Evolutionary conservation across 495 filamentous ascomycete genomes (phyloP), one percentile per base, ranked within the genome.

Genomic region (Trichoderma orchidacearum): DNA sequence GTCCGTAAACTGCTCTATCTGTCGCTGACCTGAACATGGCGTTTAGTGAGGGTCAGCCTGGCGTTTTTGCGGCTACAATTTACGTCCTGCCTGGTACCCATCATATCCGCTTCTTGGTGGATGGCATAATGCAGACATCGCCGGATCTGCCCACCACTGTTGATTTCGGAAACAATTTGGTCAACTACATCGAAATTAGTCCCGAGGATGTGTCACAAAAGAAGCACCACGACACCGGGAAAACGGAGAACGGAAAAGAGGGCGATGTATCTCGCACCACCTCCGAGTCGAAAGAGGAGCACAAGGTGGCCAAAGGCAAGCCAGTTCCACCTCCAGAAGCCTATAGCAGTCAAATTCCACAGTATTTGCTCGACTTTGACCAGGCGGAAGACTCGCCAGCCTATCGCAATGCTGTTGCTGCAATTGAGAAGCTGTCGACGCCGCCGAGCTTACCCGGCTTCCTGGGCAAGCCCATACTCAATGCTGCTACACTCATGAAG

Each of bases 141-240:
- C 83, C 87, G 45, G 80, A 85, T 59, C 79, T 95, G 23, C 91
- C 93, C 2, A 97, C 94, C 0, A 92, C 93, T 0, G 93, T 98
- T 27, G 93, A 98, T 70, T 95, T 90, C 67, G 93, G 89, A 38
- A 95, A 95, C 65, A 91, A 95, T 64, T 73, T 98, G 21, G 90
- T 98, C 59, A 98, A 98, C 72, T 98, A 98, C 64, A 84, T 98
- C 62, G 93, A 98, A 71, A 85, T 97, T 55, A 89, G 78, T 65
- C 80, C 87, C 9, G 87, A 94, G 60, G 85, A 90, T 64, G 59
- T 65, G 21, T 25, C 7, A 13, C 18, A 18, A n/a, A 12, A 6
- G 12, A 48, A 48, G 15, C n/a, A 32, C 23, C 21, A 23, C 30
- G 38, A 57, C 5, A 30, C 51, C 15, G 58, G 15, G 11, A 18